Evolutionary conservation across 768 basidiomycete species (phyloP), one percentile per base, ranked within the genome.

Genomic region (Inosperma sp.): DNA sequence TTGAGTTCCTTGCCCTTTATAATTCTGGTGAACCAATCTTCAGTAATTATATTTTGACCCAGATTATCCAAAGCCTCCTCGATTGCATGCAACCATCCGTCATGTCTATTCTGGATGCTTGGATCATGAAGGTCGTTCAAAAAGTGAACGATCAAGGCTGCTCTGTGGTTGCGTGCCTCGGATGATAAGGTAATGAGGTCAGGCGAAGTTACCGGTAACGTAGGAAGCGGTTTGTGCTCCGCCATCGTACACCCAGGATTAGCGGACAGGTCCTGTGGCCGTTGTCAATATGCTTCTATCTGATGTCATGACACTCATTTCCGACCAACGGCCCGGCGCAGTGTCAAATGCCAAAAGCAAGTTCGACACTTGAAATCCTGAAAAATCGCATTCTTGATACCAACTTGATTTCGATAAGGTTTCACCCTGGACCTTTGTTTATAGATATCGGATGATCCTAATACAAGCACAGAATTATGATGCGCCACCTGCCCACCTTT

Each of bases 51-150:
- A 52, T 66, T 65, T 8, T 59, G 60, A 1, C 76, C 70, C 0
- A 85, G 60, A 34, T 72, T 73, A 52, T 76, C 75, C 29, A 83
- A 59, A 2, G 67, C 78, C 19, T 68, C 68, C 59, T 81, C 76
- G 8, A 84, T 56, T 4, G 65, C 70, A 34, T 55, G 58, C 1
- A 67, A 67, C 80, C 81, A 83, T 2, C 59, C 62, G 16, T 77
- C 74, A 14, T 59, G 60, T 41, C 64, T 60, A 16, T 48, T 52
- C 31, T 69, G 63, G 39, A 68, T 56, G n/a, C 58, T 61, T 7
- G 62, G 54, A 29, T 67, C 64, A 12, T 64, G 59, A 6, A 68
- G 56, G 49, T 78, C 75, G 5, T 64, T 57, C 22, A 78, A 63
- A 40, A 74, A 63, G 46, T 71, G 66, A 23, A 67, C 67, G 16